These are phyloP conservation scores for Citrus maxima DNA, from an alignment of 345 rosid genomes.

Conservation along the genomic window DNA sequence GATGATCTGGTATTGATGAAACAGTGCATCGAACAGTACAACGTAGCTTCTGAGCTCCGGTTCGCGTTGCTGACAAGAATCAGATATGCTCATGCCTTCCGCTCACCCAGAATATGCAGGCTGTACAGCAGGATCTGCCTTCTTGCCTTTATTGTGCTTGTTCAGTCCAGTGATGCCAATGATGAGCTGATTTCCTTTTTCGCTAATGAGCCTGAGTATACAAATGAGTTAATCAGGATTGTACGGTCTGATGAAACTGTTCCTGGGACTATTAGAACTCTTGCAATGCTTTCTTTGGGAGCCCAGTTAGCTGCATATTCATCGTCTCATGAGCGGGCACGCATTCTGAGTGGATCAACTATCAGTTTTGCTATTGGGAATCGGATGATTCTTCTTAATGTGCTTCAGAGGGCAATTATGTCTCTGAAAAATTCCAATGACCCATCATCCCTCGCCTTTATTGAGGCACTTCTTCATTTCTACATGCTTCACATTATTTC, in stretches of 20 bases:
- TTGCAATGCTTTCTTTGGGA: constrained; percentile 92
- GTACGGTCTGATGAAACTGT: constrained; percentile 83
- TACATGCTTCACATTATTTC: constrained; percentile 95
- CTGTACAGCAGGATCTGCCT: constrained; percentile 90
- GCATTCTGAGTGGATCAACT: constrained; percentile 88
- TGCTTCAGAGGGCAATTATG: constrained; percentile 89
- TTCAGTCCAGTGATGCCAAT: constrained; percentile 91
- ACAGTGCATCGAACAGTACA: constrained; percentile 70
- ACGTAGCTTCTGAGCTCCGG: constrained; percentile 71
- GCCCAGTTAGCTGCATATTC: constrained; percentile 95
- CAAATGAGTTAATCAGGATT: constrained; percentile 88
- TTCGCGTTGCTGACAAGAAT: constrained; percentile 86
- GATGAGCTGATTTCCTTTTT: constrained; percentile 88
- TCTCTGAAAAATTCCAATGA: constrained; percentile 78
- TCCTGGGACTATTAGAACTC: constrained; percentile 84
- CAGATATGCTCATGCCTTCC: constrained; percentile 89
- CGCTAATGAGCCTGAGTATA: constrained; percentile 94
- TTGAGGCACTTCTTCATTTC: constrained; percentile 93
- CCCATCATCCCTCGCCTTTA: constrained; percentile 83
- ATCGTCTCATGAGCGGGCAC: constrained; percentile 91
- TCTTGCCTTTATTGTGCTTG: constrained; percentile 90
- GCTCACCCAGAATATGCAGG: constrained; percentile 81
- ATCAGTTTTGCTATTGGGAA: constrained; percentile 89
- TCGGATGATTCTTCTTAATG: constrained; percentile 87
- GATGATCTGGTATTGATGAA: constrained; percentile 80